Evolutionary conservation across 2,329 filamentous ascomycete species (phyloP).

Genomic region (Cercospora berteroae): DNA sequence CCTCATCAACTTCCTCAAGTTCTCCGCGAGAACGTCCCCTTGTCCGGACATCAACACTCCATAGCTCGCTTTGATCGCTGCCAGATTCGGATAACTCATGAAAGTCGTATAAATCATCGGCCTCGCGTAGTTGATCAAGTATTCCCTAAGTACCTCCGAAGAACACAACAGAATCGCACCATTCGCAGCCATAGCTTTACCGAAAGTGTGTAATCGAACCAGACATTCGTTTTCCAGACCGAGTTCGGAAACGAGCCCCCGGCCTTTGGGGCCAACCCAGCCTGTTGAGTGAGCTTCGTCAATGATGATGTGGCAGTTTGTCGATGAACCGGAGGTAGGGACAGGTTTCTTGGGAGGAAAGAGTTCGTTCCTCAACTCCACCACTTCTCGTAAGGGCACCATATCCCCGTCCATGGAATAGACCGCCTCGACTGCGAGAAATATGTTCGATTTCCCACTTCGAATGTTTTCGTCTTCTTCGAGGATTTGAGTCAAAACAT

Average conservation of each 20-base stretch:
- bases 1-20: constrained; percentile 49
- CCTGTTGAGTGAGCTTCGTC: constrained; percentile 69
- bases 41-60: constrained; percentile 54
- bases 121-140: constrained; percentile 74
- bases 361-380: constrained; percentile 55
- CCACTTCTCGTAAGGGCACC: constrained; percentile 61
- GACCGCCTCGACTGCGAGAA: constrained; percentile 67
- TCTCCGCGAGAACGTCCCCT: constrained; percentile 45
- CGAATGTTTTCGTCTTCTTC: constrained; percentile 33
- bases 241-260: constrained; percentile 58
- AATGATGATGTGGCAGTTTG: constrained; percentile 63
- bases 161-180: constrained; percentile 64
- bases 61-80: constrained; percentile 59
- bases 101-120: constrained; percentile 73
- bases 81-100: constrained; percentile 60
- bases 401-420: constrained; percentile 86
- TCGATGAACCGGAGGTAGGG: constrained; percentile 39
- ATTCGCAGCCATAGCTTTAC: constrained; percentile 65
- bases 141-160: constrained; percentile 57
- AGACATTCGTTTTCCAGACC: constrained; percentile 58
- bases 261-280: constrained; percentile 55
- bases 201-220: constrained; percentile 63
- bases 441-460: constrained; percentile 53
- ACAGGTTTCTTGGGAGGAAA: not conserved
- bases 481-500: constrained; percentile 36